Percentiles rank a stretch among this genome's conserved stretches.
Evolutionary conservation across 768 basidiomycete species (phyloP).

Genomic region (Piloderma croceum): DNA sequence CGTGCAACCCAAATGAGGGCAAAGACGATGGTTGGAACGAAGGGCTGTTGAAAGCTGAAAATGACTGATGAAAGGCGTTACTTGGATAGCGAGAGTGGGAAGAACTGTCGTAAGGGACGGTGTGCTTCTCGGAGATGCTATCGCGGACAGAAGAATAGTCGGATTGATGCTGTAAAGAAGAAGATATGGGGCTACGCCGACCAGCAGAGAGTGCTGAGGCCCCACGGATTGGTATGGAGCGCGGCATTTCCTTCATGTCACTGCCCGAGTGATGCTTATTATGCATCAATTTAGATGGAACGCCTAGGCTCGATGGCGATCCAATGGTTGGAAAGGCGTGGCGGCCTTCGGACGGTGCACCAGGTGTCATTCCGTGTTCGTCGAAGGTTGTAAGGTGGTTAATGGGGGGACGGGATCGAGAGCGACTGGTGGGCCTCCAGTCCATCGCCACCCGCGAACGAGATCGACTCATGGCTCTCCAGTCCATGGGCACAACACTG

Average conservation of each 20-base stretch:
- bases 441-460: conserved; percentile 90
- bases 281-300: background rate
- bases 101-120: conserved; percentile 33
- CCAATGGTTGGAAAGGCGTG: conserved; percentile 38
- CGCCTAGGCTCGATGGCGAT: background rate
- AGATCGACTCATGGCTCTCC: conserved; percentile 87
- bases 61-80: too few species aligned
- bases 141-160: conserved; percentile 46
- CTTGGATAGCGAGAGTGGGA: conserved; percentile 25
- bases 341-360: conserved; percentile 34
- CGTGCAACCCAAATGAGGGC: conserved; percentile 65
- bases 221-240: conserved; percentile 34
- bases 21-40: conserved; percentile 61
- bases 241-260: background rate
- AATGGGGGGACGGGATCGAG: conserved; percentile 70
- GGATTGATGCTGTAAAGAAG: conserved; percentile 30
- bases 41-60: conserved; percentile 32
- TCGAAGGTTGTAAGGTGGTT: conserved; percentile 40
- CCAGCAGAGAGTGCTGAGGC: conserved; percentile 39
- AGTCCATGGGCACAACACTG: conserved; percentile 78
- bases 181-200: conserved; percentile 43
- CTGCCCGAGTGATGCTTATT: background rate
- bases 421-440: conserved; percentile 77
- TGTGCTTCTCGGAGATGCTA: conserved; percentile 31
- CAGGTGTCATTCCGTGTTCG: conserved; percentile 30